Percentiles rank a stretch among this genome's conserved stretches.
Evolutionary conservation across 2,329 filamentous ascomycete species (phyloP).

Genomic region (Sporothrix dimorphospora): DNA sequence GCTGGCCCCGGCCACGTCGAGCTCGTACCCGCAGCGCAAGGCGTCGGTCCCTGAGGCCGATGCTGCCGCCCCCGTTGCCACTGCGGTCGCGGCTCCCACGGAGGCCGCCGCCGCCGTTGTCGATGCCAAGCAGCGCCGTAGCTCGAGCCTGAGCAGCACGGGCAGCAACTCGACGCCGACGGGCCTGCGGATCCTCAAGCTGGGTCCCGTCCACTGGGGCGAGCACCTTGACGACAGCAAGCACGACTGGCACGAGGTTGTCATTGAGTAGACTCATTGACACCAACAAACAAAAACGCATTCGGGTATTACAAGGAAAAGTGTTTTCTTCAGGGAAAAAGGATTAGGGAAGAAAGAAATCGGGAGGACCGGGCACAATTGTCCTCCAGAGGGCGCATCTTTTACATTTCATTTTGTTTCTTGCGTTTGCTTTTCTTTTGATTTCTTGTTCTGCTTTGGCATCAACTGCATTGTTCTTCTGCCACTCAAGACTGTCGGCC

Average conservation of each 20-base stretch:
- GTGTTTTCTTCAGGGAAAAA: background rate
- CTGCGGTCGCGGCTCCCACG: slow-evolving; percentile 35
- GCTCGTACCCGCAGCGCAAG: slow-evolving; percentile 55
- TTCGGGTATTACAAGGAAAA: background rate
- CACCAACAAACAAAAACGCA: background rate
- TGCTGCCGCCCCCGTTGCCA: slow-evolving; percentile 25
- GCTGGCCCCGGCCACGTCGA: slow-evolving; percentile 61
- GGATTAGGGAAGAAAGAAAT: background rate
- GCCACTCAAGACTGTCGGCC: slow-evolving; percentile 9
- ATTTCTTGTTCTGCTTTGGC: background rate
- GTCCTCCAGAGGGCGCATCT: slow-evolving; percentile 10
- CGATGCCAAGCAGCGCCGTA: slow-evolving; percentile 50
- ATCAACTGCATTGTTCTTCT: slow-evolving; percentile 4
- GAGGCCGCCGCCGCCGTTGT: slow-evolving; percentile 34
- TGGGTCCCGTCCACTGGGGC: slow-evolving; percentile 66
- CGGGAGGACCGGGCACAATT: slow-evolving; percentile 20
- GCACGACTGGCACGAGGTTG: slow-evolving; percentile 58
- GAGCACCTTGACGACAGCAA: slow-evolving; percentile 61
- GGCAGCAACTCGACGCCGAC: slow-evolving; percentile 41
- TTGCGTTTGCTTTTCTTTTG: background rate
- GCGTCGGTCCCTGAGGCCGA: slow-evolving; percentile 34
- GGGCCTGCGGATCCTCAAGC: slow-evolving; percentile 60
- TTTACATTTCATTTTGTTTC: background rate
- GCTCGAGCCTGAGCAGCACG: slow-evolving; percentile 57
- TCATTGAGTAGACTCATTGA: slow-evolving; percentile 41